Conservation (phyloP, 139 green algal species). For the Chlorella sp. region DNA sequence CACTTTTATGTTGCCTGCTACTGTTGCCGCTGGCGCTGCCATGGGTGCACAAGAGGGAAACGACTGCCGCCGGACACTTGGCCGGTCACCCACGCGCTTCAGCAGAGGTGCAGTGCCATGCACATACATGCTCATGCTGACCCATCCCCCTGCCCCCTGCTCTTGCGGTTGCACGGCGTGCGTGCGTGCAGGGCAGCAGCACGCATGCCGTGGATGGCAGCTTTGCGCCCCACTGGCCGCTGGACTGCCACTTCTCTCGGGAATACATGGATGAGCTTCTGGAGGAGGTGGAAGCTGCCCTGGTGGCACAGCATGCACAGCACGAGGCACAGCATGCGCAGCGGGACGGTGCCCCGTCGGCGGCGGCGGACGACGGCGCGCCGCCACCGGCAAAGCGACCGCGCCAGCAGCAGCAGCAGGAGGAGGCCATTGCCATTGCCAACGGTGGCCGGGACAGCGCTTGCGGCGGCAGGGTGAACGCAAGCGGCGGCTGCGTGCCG, state of each 20-base stretch:
- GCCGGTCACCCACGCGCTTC: no score
- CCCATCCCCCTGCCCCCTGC: no score
- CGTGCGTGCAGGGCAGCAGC: background rate
- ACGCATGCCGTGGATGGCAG: background rate
- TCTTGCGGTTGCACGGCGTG: background rate
- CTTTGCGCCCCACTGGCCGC: constrained; percentile 6
- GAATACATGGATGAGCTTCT: constrained; percentile 24
- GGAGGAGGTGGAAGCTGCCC: background rate
- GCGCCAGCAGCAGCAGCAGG: background rate
- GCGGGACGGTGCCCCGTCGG: background rate
- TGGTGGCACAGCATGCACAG: background rate
- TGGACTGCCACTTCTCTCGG: constrained; percentile 14
- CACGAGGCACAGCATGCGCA: background rate
- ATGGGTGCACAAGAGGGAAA: no score
- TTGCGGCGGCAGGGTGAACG: no score
- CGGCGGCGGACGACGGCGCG: background rate
- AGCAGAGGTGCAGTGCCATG: no score
- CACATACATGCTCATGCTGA: no score
- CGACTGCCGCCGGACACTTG: no score
- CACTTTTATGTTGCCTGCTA: no score
- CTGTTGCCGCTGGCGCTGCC: no score
- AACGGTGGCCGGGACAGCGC: background rate
- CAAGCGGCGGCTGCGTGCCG: no score
- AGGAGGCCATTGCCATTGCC: background rate
- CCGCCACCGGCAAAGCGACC: background rate